These are phyloP conservation scores for Thymus mandschuricus DNA, from an alignment of 257 asterid genomes.

Conservation along the genomic window DNA sequence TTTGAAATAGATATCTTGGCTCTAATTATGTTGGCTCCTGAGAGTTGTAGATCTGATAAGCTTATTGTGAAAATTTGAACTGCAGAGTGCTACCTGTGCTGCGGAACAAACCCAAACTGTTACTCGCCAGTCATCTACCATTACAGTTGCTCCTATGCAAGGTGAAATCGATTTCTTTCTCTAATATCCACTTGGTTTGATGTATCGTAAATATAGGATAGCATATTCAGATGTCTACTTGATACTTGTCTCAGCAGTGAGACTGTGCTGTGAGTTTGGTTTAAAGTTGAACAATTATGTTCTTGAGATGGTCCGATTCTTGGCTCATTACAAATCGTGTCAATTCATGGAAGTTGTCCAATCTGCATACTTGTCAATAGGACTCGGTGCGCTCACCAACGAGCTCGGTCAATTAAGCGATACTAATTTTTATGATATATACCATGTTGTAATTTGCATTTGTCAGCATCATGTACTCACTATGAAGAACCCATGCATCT, in stretches of 20 bases:
- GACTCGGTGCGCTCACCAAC: background rate
- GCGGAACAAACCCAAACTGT: conserved; percentile 89
- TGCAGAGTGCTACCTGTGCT: conserved; percentile 80
- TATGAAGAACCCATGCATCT: conserved; percentile 12
- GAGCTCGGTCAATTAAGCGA: background rate
- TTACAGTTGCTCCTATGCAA: conserved; percentile 85
- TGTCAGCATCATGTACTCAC: background rate
- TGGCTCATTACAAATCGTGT: background rate
- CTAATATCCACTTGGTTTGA: background rate
- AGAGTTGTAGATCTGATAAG: background rate
- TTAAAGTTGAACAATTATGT: background rate
- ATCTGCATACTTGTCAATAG: background rate
- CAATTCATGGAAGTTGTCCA: background rate
- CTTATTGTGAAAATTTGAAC: conserved; percentile 13
- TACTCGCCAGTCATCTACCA: conserved; percentile 82
- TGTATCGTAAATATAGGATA: background rate
- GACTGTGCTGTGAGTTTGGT: background rate
- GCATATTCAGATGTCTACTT: background rate
- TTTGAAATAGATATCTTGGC: background rate
- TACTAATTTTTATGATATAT: no score
- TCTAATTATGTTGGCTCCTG: background rate
- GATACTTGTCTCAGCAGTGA: conserved; percentile 1
- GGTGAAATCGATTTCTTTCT: conserved; percentile 44
- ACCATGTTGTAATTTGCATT: background rate
- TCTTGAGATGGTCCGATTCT: background rate